Evolutionary conservation across 108 stramenopile genomes (phyloP), one percentile per base, ranked within the genome.

Genomic region (Cyclotella choctawhatcheeana): DNA sequence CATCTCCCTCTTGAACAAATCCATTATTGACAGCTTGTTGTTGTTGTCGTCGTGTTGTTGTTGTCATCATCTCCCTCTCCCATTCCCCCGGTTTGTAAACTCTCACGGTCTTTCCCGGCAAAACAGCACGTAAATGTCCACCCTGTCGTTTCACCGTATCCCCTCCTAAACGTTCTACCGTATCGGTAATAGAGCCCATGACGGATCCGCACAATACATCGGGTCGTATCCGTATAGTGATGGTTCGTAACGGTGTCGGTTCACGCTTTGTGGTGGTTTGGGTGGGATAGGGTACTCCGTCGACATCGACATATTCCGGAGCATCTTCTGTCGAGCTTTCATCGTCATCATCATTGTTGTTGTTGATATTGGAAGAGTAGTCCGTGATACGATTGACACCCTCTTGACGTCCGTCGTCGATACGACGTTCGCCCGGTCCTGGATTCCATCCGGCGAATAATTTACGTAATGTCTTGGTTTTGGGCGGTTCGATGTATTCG

Each of bases 171-270:
- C 54, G 70, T 53, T 75, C 74, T 8, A 85, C 77, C 13, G 70
- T 34, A 22, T 60, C 71, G 27, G 81, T 56, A 3, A 83, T 31
- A 12, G 82, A 74, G 43, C 79, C 82, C 82, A 83, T 81, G 0
- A 81, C 79, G 20, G 79, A 53, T 44, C 82, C 85, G 44, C 89
- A 91, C 53, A 96, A 74, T n/a, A 96, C 90, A 84, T 96, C 95
- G 12, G 89, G 91, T 17, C 95, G 88, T 35, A 96, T 85, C 2
- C 91, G 84, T 60, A 92, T 86, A 5, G 89, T 65, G 33, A 91
- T 73, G 5, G 89, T 91, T 35, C 94, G 76, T 8, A 93, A 83
- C 0, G 94, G 93, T 24, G 65, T 59, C 44, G 73, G 68, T 64
- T 81, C 73, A 44, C 35, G 37, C 8, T 58, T 6, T 60, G 26